Percentiles rank a stretch among this genome's conserved stretches.
phyloP scores from a whole-genome alignment of 495 filamentous ascomycete genomes.

The Podospora fimiseda region DNA sequence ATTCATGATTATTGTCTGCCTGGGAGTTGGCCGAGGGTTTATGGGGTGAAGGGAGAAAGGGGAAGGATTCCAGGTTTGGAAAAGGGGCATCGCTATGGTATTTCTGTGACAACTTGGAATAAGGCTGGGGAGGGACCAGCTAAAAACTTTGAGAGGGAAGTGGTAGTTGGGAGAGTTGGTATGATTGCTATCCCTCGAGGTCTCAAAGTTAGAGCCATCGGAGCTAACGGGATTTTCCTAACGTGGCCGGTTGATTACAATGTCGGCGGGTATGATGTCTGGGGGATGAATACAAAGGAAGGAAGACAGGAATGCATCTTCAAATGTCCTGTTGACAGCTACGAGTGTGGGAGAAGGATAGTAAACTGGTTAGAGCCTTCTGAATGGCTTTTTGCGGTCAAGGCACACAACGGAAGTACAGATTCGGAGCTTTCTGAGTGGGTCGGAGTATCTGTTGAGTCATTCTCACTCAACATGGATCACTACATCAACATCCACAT shows the following conservation, averaged over 20 bases:
- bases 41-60: conserved; percentile 3
- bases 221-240: conserved; percentile 2
- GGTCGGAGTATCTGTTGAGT: not conserved
- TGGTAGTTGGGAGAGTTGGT: conserved; percentile 12
- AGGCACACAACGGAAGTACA: conserved; percentile 13
- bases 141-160: conserved; percentile 1
- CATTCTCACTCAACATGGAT: not conserved
- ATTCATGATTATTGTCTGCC: conserved; percentile 7
- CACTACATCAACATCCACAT: not conserved
- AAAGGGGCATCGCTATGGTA: conserved; percentile 10
- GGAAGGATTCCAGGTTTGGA: conserved; percentile 7
- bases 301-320: not conserved
- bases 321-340: not conserved
- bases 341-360: not conserved
- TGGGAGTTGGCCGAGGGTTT: conserved; percentile 3
- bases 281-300: not conserved
- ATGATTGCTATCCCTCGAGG: not conserved
- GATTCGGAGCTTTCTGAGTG: conserved; percentile 12
- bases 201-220: conserved; percentile 1
- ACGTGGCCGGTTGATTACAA: conserved; percentile 2
- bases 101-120: conserved; percentile 18
- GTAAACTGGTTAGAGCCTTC: conserved; percentile 1
- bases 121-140: conserved; percentile 8
- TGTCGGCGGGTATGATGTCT: conserved; percentile 9
- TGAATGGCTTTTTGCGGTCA: conserved; percentile 14